Base-by-base conservation (phyloP, 2,329 filamentous ascomycete genomes). In the Anisogramma anomala region DNA sequence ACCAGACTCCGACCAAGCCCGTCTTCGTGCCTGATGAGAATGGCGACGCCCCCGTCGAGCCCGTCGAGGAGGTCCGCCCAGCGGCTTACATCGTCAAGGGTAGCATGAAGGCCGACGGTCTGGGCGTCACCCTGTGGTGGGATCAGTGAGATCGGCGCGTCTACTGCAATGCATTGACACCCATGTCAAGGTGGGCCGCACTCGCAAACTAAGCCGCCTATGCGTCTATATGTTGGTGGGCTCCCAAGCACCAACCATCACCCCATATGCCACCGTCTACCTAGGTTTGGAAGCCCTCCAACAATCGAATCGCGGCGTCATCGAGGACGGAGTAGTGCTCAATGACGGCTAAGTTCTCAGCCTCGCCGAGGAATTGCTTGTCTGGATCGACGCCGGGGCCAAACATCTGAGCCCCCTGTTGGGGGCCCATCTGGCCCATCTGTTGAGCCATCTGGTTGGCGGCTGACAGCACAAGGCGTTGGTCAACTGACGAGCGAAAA, bases 281-380 rank as follows among this genome's bases (percentile, higher is more conserved):
- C n/a, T 65, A 65, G 49, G 55, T 57, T 49, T 56, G 61, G 57
- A 65, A 60, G 62, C 64, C 64, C 56, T 70, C 70, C 54, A 96
- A 65, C 45, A 98, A 66, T 57, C 91, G 77, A 56, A 87, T 76
- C 66, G 95, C 88, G 43, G 95, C 81, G 14, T 82, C 82, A 53
- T 94, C 84, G 45, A 96, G 66, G 48, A 95, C 85, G 54, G 84
- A 95, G 58, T 86, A 84, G 62, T 96, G 89, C 59, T 94, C 88
- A 55, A 94, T 74, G 18, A 98, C 91, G 52, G 93, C 88, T 48
- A 98, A 63, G 62, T 98, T 98, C 70, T 98, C 91, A 3, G 84
- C 84, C 65, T 98, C 91, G 34, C 71, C 84, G 59, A 82, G 71
- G 64, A 95, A 98, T 59, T 94, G 76, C 71, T 98, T 98, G 64